These are phyloP conservation scores for Coemansia pectinata DNA, from an alignment of 192 early-diverging fungal species.

Conservation along the genomic window DNA sequence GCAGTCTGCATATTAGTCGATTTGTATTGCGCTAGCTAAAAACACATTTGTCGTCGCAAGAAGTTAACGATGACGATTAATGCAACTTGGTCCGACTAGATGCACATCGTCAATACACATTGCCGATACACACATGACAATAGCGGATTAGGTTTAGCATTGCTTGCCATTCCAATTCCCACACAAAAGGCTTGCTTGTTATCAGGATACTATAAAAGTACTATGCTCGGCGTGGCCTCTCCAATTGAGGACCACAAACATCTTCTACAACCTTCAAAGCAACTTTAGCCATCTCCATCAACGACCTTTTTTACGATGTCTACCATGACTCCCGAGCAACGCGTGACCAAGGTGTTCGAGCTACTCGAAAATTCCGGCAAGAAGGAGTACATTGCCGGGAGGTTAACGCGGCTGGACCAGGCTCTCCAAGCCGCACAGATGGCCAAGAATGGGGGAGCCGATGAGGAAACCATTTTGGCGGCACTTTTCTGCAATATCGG, in stretches of 20 bases:
- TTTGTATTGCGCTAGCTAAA: too few relatives aligned
- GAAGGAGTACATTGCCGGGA: slow-evolving; percentile 58
- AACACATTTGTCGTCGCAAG: too few relatives aligned
- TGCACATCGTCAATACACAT: background rate
- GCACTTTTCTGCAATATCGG: too few relatives aligned
- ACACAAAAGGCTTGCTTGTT: background rate
- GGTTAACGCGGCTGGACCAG: slow-evolving; percentile 60
- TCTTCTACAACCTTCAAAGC: background rate
- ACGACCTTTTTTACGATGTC: background rate
- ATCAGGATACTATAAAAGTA: background rate
- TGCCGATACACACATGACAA: background rate
- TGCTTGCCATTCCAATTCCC: background rate
- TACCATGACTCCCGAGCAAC: background rate
- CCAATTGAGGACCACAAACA: background rate
- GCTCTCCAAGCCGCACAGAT: slow-evolving; percentile 55
- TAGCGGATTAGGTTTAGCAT: background rate
- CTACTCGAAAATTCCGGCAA: slow-evolving; percentile 55
- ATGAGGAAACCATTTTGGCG: slow-evolving; percentile 57
- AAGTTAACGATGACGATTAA: too few relatives aligned
- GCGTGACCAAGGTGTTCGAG: slow-evolving; percentile 47
- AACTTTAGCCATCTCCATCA: background rate
- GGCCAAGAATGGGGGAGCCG: slow-evolving; percentile 45
- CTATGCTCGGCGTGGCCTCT: background rate
- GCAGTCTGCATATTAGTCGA: too few relatives aligned
- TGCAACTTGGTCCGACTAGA: background rate